A percentile compares a stretch with the other conserved stretches of the same genome.
These are phyloP conservation scores for Raffaelea ambrosiae DNA, from an alignment of 2,329 filamentous ascomycete genomes.

Conservation along the genomic window DNA sequence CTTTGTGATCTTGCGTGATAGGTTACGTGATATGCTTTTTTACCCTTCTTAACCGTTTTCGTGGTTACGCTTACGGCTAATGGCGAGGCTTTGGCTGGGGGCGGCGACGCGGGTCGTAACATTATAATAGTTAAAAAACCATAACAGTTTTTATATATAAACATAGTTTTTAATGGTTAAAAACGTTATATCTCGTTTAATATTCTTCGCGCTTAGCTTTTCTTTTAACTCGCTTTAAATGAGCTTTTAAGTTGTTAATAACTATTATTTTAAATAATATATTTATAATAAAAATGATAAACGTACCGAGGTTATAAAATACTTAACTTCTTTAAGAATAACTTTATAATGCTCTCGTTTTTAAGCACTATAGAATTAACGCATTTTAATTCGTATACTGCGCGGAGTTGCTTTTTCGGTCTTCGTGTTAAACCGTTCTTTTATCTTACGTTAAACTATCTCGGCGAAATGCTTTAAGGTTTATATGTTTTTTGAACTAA, in stretches of 20 bases:
- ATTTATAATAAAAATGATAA: not conserved
- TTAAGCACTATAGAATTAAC: conserved; percentile 7
- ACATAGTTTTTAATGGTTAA: conserved; percentile 9
- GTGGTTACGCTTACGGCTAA: no score
- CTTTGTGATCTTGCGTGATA: no score
- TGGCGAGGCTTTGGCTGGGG: no score
- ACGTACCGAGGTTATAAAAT: conserved; percentile 5
- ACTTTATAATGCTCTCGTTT: not conserved
- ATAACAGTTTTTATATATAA: conserved; percentile 5
- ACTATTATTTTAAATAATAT: not conserved
- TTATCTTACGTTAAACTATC: conserved; percentile 4
- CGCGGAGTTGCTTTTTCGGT: conserved; percentile 1
- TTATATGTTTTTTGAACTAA: conserved; percentile 5
- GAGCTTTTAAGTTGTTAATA: conserved; percentile 3
- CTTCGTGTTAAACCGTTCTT: conserved; percentile 5
- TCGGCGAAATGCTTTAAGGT: conserved; percentile 7
- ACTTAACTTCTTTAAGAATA: conserved; percentile 2
- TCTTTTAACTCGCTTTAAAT: conserved; percentile 7
- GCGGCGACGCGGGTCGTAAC: not conserved
- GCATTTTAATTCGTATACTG: conserved; percentile 5
- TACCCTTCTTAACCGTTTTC: no score
- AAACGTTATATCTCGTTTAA: conserved; percentile 5
- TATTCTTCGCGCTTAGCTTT: conserved; percentile 3
- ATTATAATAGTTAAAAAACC: conserved; percentile 7
- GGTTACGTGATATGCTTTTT: no score